Percentiles rank a stretch among this genome's conserved stretches.
These are phyloP conservation scores for Phellinidium pouzarii DNA, from an alignment of 1,284 basidiomycete species.

Conservation along the genomic window DNA sequence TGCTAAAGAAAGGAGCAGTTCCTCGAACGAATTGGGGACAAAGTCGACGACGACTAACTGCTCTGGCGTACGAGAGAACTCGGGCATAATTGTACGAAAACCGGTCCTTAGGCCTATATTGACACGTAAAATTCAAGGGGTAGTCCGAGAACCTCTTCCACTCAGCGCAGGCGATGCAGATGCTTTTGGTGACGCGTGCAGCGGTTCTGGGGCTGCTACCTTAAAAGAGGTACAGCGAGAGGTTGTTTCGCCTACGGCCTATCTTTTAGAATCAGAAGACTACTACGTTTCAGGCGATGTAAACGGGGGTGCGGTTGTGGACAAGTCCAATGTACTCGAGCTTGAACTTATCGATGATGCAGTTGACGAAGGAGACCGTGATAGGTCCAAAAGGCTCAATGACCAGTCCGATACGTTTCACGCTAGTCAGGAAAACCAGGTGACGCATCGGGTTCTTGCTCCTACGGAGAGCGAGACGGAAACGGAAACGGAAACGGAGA, in stretches of 20 bases:
- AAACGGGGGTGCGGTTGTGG: no score
- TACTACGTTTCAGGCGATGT: no score
- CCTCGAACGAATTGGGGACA: background rate
- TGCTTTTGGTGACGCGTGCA: conserved; percentile 4
- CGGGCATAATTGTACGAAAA: background rate
- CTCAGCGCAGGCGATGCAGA: conserved; percentile 1
- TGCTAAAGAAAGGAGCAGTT: background rate
- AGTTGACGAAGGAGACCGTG: background rate
- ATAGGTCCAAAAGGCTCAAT: background rate
- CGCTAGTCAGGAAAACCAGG: background rate
- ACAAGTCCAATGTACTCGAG: no score
- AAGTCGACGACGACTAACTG: background rate
- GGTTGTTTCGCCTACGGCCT: conserved; percentile 14
- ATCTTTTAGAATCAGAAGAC: conserved; percentile 12
- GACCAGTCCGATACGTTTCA: background rate
- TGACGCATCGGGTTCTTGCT: background rate
- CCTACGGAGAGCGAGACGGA: conserved; percentile 4
- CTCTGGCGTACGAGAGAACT: background rate
- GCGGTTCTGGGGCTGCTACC: background rate
- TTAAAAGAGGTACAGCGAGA: background rate
- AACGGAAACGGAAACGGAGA: conserved; percentile 1
- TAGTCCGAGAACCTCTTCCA: background rate
- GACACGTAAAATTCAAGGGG: background rate
- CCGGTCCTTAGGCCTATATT: background rate
- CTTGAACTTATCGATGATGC: no score